Conservation (phyloP, 1,139 yeast genomes). For the Zygotorulaspora mrakii region DNA sequence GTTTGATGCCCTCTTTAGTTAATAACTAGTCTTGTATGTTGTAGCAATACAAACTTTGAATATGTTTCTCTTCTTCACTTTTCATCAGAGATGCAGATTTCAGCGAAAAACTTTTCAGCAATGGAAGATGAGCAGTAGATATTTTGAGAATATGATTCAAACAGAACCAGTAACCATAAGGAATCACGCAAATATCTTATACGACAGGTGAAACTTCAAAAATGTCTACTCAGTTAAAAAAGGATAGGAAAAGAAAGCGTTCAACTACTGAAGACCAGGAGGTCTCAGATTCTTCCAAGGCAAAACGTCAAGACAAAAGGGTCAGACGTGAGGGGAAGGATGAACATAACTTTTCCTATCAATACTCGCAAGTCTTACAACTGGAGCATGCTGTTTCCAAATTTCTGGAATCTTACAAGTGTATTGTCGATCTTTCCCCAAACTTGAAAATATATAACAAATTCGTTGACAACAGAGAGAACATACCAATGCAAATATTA, state of each 20-base stretch:
- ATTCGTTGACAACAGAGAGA: conserved; percentile 40
- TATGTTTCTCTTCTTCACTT: neutral
- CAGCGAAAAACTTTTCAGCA: conserved; percentile 1
- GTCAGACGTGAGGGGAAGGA: conserved; percentile 7
- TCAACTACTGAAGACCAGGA: conserved; percentile 15
- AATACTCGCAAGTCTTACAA: conserved; percentile 39
- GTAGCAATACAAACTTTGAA: too few relatives aligned
- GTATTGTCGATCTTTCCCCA: conserved; percentile 55
- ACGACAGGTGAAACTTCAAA: neutral
- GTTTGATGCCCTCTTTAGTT: too few relatives aligned
- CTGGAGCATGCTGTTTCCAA: conserved; percentile 50
- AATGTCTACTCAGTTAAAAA: neutral
- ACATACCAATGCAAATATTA: conserved; percentile 35
- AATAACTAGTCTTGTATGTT: too few relatives aligned
- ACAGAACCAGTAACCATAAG: neutral
- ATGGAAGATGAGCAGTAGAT: conserved; percentile 1
- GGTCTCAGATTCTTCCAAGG: conserved; percentile 15
- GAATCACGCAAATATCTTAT: neutral
- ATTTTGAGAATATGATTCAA: too few relatives aligned
- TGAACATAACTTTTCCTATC: conserved; percentile 18
- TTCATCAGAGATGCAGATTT: too few relatives aligned
- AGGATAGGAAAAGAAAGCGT: conserved; percentile 12
- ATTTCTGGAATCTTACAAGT: conserved; percentile 50
- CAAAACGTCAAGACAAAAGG: conserved; percentile 8
- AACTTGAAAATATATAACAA: conserved; percentile 43